A percentile compares a stretch with the other conserved stretches of the same genome.
Conservation (phyloP, 352 stramenopile genomes). For the Phytopythium oedochilum region DNA sequence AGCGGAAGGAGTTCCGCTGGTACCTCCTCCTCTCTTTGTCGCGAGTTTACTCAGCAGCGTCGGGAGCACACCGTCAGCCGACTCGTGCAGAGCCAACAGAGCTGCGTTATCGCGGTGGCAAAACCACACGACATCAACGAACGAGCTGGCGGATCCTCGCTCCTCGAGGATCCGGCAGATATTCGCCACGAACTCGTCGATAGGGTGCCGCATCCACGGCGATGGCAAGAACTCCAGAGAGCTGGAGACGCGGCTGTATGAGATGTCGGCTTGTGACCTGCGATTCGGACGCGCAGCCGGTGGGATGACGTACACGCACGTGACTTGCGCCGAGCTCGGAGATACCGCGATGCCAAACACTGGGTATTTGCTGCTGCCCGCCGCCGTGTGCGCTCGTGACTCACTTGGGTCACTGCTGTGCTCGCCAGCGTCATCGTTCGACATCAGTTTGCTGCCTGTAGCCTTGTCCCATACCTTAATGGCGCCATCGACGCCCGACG, state of each 20-base stretch:
- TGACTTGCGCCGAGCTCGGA: conserved; percentile 62
- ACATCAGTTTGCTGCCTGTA: conserved; percentile 24
- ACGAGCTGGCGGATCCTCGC: conserved; percentile 49
- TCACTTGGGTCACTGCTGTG: not conserved
- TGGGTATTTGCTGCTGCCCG: conserved; percentile 42
- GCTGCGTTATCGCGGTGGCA: conserved; percentile 69
- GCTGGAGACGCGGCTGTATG: conserved; percentile 72
- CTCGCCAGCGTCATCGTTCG: conserved; percentile 1
- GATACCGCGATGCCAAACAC: conserved; percentile 72
- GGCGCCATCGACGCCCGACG: conserved; percentile 50
- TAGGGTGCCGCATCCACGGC: conserved; percentile 35
- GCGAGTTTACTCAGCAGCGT: conserved; percentile 54
- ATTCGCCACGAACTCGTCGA: conserved; percentile 31
- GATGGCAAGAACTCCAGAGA: conserved; percentile 69
- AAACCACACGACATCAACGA: conserved; percentile 74
- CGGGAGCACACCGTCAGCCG: conserved; percentile 45
- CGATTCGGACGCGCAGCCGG: conserved; percentile 74
- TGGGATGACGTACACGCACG: conserved; percentile 64
- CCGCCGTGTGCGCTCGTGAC: not conserved
- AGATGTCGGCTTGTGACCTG: conserved; percentile 81
- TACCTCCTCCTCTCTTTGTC: conserved; percentile 14
- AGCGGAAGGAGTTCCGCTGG: conserved; percentile 5
- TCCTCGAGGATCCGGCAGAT: conserved; percentile 54
- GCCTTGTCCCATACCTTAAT: conserved; percentile 62
- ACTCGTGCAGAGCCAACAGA: conserved; percentile 45